phyloP scores from a whole-genome alignment of 176 grass and related monocot species.

The Phoenix roebelenii region DNA sequence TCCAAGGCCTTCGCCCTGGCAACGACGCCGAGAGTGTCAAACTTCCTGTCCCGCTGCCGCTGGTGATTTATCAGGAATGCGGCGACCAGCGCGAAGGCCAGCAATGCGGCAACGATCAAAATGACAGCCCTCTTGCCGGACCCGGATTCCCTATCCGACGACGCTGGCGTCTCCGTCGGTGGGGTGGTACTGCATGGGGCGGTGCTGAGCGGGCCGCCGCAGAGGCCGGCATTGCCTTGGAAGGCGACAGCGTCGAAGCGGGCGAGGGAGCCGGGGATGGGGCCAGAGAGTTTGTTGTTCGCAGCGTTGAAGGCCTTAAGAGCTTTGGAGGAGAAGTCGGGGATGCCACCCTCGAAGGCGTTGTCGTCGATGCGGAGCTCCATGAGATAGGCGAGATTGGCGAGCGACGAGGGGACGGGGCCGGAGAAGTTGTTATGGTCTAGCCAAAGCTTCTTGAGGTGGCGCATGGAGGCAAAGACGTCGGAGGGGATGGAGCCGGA shows the following conservation, averaged over 20 bases:
- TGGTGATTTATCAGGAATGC: neutral
- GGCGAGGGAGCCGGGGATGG: neutral
- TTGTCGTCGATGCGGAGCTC: conserved; percentile 7
- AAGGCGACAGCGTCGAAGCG: conserved; percentile 7
- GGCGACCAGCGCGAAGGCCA: neutral
- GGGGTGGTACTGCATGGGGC: no score
- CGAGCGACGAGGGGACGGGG: no score
- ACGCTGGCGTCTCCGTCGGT: neutral
- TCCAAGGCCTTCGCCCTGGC: neutral
- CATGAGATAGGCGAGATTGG: no score
- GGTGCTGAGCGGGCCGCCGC: neutral
- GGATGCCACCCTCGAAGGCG: conserved; percentile 8
- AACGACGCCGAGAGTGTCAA: neutral
- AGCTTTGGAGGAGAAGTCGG: neutral
- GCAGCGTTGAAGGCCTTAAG: neutral
- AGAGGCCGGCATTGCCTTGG: conserved; percentile 2
- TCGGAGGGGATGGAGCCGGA: no score
- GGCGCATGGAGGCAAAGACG: no score
- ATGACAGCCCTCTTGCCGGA: neutral
- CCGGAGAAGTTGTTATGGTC: no score
- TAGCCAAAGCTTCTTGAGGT: no score
- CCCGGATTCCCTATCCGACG: neutral
- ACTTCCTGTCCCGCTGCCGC: neutral
- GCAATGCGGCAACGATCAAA: neutral
- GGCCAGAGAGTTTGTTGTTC: conserved; percentile 11